A percentile compares a stretch with the other conserved stretches of the same genome.
Evolutionary conservation across 306 rosid species (phyloP).

Genomic region (Corylus americana): DNA sequence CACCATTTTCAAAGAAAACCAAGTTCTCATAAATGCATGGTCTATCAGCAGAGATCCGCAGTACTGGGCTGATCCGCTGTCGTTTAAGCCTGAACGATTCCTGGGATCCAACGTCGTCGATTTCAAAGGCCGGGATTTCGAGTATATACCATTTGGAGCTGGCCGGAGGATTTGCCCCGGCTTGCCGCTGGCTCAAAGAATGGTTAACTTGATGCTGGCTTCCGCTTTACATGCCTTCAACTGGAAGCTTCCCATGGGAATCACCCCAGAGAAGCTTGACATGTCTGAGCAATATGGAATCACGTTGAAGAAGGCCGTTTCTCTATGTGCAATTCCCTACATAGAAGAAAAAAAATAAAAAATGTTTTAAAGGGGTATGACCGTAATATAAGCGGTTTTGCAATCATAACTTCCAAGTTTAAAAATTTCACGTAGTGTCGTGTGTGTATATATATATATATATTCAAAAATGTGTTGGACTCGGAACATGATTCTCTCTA

Average conservation of each 20-base stretch:
- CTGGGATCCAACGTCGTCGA: conserved; percentile 28
- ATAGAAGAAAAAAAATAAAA: not conserved
- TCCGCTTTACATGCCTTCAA: conserved; percentile 48
- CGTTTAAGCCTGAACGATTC: conserved; percentile 54
- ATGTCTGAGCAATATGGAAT: conserved; percentile 61
- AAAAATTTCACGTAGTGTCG: too few species aligned
- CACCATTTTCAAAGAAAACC: conserved; percentile 45
- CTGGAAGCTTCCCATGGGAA: conserved; percentile 55
- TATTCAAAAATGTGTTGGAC: too few species aligned
- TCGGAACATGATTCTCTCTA: too few species aligned
- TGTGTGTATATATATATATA: too few species aligned
- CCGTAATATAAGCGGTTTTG: too few species aligned
- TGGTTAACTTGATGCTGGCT: conserved; percentile 53
- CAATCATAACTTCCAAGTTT: too few species aligned
- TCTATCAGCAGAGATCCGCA: conserved; percentile 48
- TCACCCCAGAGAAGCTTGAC: conserved; percentile 37
- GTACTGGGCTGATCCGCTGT: conserved; percentile 42
- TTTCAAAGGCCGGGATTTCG: conserved; percentile 53
- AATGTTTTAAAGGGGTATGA: too few species aligned
- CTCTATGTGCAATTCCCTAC: conserved; percentile 48
- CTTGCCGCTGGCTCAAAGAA: conserved; percentile 48
- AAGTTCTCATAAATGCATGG: conserved; percentile 59
- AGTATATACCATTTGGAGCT: conserved; percentile 57
- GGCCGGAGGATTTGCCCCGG: conserved; percentile 76
- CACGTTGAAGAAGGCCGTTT: conserved; percentile 52